Base-by-base conservation (phyloP, 352 stramenopile genomes). In the Phytopythium litorale region DNA sequence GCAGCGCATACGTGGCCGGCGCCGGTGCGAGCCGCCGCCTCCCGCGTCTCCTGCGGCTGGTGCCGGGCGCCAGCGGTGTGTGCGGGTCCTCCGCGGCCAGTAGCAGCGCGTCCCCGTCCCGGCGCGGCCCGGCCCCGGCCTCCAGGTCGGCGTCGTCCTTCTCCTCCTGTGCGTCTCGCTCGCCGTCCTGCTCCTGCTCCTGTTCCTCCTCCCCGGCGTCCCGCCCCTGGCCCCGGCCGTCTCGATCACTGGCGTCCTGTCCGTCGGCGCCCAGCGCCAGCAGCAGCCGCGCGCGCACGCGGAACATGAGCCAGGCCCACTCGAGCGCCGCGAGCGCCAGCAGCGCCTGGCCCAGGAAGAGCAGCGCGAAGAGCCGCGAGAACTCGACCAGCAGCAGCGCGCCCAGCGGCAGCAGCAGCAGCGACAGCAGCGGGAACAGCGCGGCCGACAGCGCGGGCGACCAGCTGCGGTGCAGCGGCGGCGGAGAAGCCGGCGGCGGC, bases 291-390 rank as follows among this genome's bases (percentile, higher is more conserved):
- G 68, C 60, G 33, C 76, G 71, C 28, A 84, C 77, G 45, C 76
- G 76, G 60, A 78, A 85, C 52, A 68, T 66, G 25, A 85, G 50
- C 73, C 71, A 85, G 40, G 64, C 75, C 76, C 71, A 85, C 64
- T 85, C 76, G 48, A 85, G 69, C 21, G 73, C 69, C 38, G 64
- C 63, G 3, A 82, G 35, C 4, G 69, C 76, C 38, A 85, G 60
- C 48, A 81, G 32, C 28, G 75, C 46, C 38, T 85, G 69, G 3
- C 45, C 71, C 15, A 79, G 43, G 52, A 79, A 82, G 12, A 85
- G 65, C 60, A 85, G 61, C 37, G 78, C 46, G 48, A 73, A 80
- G 21, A 67, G 69, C 33, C 67, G 66, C 15, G 69, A 70, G 19
- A 67, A 49, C 64, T 85, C 73, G 42, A 83, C 50, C 23, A 78